Evolutionary conservation across 306 rosid species (phyloP).

Genomic region (Castanea crenata): DNA sequence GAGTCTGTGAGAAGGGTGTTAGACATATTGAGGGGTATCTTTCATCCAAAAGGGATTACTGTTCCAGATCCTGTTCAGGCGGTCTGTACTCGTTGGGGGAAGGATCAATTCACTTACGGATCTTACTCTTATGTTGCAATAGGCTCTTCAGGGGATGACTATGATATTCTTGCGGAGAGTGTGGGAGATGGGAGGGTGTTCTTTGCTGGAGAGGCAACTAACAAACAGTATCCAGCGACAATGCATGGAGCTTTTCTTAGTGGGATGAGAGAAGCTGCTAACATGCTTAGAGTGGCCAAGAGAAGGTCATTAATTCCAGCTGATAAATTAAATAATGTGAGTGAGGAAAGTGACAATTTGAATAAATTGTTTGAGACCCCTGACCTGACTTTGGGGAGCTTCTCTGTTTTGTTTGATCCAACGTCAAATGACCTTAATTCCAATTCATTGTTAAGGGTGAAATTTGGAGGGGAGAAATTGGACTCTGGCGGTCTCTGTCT

Average conservation of each 20-base stretch:
- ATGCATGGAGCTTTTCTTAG: constrained; percentile 95
- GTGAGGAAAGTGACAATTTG: constrained; percentile 44
- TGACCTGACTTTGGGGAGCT: constrained; percentile 62
- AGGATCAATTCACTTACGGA: constrained; percentile 64
- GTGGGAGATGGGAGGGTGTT: constrained; percentile 75
- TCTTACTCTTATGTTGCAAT: constrained; percentile 89
- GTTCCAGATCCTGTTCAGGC: constrained; percentile 86
- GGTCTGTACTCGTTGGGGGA: constrained; percentile 85
- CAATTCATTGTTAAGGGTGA: constrained; percentile 56
- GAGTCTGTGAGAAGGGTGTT: constrained; percentile 85
- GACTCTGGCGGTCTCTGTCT: constrained; percentile 37
- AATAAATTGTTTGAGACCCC: constrained; percentile 51
- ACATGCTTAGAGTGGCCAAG: constrained; percentile 70
- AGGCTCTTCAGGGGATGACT: constrained; percentile 87
- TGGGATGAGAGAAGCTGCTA: constrained; percentile 96
- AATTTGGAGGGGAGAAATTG: constrained; percentile 44
- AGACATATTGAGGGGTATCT: constrained; percentile 63
- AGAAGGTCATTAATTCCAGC: constrained; percentile 31
- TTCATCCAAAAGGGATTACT: constrained; percentile 67
- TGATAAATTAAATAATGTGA: constrained; percentile 22
- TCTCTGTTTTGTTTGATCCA: constrained; percentile 70
- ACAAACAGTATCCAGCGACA: constrained; percentile 87
- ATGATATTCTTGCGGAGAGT: constrained; percentile 76
- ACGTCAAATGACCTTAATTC: constrained; percentile 45
- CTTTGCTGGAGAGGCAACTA: constrained; percentile 92